Percentiles rank a stretch among this genome's conserved stretches.
phyloP scores from a whole-genome alignment of 1,284 basidiomycete species.

The Cryptococcus hybrid region DNA sequence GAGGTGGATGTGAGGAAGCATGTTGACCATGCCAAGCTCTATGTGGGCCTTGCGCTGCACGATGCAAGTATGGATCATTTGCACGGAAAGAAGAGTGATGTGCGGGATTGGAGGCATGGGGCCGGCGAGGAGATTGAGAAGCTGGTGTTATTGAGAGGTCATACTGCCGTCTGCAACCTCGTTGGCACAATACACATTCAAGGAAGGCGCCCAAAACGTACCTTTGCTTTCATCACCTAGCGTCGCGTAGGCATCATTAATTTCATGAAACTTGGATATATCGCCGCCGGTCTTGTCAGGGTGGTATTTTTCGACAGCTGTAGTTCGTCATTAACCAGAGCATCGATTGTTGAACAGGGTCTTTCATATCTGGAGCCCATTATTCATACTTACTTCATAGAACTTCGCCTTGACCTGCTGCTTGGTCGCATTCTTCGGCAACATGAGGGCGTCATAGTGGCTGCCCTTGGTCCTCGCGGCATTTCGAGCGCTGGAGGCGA shows the following conservation, averaged over 20 bases:
- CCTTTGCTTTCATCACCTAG: slow-evolving; percentile 44
- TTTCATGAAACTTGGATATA: slow-evolving; percentile 40
- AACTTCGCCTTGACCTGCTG: slow-evolving; percentile 52
- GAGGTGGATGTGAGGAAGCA: neutral
- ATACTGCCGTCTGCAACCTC: slow-evolving; percentile 20
- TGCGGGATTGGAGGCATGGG: neutral
- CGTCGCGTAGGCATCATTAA: slow-evolving; percentile 47
- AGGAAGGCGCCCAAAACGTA: slow-evolving; percentile 8
- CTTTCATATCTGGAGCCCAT: neutral
- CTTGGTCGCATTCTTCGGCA: slow-evolving; percentile 44
- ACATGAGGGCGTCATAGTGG: slow-evolving; percentile 46
- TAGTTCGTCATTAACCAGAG: neutral
- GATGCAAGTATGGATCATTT: slow-evolving; percentile 15
- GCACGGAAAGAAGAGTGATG: slow-evolving; percentile 12
- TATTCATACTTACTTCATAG: slow-evolving; percentile 46
- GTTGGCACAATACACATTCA: slow-evolving; percentile 1
- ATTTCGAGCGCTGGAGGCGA: too few relatives aligned
- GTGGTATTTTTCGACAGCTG: slow-evolving; percentile 52
- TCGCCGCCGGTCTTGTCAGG: slow-evolving; percentile 48
- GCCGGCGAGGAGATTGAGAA: neutral
- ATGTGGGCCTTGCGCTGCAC: slow-evolving; percentile 25
- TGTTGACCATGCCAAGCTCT: slow-evolving; percentile 18
- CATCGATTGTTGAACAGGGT: slow-evolving; percentile 9
- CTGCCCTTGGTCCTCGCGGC: too few relatives aligned
- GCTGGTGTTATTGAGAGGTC: slow-evolving; percentile 20